Evolutionary conservation across 768 basidiomycete species (phyloP).

Genomic region (Boletus edulis): DNA sequence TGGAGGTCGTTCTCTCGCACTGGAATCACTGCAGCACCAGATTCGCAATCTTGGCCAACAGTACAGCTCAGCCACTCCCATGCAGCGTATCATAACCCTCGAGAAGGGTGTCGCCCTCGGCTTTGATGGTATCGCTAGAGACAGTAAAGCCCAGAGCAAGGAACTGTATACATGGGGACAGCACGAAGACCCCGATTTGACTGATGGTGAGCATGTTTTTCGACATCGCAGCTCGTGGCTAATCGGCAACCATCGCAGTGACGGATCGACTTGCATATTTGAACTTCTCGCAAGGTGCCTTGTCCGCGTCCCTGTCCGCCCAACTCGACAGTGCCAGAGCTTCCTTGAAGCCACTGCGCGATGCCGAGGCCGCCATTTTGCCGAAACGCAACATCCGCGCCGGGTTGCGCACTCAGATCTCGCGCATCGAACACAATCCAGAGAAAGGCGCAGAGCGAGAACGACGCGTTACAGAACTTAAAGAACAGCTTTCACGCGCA

Average conservation of each 20-base stretch:
- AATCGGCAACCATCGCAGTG: constrained; percentile 40
- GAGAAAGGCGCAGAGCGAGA: constrained; percentile 53
- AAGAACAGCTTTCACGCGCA: constrained; percentile 62
- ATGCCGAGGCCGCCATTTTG: constrained; percentile 58
- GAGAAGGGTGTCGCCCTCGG: constrained; percentile 79
- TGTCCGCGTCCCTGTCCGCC: constrained; percentile 56
- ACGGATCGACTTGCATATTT: constrained; percentile 81
- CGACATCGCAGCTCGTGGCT: not conserved
- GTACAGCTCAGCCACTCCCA: constrained; percentile 64
- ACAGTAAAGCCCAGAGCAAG: constrained; percentile 73
- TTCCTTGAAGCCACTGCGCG: constrained; percentile 69
- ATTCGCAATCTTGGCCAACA: constrained; percentile 72
- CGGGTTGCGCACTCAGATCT: constrained; percentile 58
- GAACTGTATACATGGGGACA: constrained; percentile 88
- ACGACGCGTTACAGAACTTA: constrained; percentile 66
- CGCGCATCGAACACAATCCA: constrained; percentile 62
- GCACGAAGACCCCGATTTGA: constrained; percentile 64
- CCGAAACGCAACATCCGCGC: constrained; percentile 64
- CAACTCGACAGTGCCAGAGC: constrained; percentile 64
- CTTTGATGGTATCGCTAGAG: constrained; percentile 62
- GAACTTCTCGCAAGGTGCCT: constrained; percentile 71
- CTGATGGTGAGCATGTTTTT: constrained; percentile 54
- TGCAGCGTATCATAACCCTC: constrained; percentile 77
- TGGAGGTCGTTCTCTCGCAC: constrained; percentile 49
- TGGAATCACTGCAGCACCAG: constrained; percentile 69